Conservation (phyloP, 345 rosid species). For the Eucalyptus sp. region DNA sequence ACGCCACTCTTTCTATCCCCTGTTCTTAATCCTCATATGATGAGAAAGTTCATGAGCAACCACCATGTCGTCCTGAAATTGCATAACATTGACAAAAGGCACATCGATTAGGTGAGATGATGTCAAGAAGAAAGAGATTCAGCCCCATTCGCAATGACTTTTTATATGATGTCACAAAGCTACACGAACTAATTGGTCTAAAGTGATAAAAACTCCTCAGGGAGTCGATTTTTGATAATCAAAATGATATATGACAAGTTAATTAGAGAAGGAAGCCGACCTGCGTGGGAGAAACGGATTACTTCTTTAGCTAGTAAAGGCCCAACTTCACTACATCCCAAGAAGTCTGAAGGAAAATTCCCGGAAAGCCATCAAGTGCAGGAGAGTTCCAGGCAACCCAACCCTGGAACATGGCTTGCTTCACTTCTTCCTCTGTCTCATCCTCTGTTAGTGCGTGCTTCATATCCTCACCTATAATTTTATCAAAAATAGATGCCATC, state of each 20-base stretch:
- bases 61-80: background rate
- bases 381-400: background rate
- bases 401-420: background rate
- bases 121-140: background rate
- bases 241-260: background rate
- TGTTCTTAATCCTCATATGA: background rate
- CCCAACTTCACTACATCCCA: background rate
- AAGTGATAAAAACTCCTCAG: background rate
- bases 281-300: background rate
- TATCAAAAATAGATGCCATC: background rate
- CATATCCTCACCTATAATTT: background rate
- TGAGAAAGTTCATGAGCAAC: background rate
- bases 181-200: background rate
- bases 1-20: background rate
- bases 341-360: background rate
- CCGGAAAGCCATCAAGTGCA: rapidly evolving
- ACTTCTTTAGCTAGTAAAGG: background rate
- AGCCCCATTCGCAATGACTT: no score
- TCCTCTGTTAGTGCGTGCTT: background rate
- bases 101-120: background rate
- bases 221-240: background rate
- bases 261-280: background rate
- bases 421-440: background rate
- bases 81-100: background rate
- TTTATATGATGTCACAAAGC: background rate